Evolutionary conservation across 2,329 filamentous ascomycete genomes (phyloP), one percentile per base, ranked within the genome.

Genomic region (Arachnopeziza araneosa): DNA sequence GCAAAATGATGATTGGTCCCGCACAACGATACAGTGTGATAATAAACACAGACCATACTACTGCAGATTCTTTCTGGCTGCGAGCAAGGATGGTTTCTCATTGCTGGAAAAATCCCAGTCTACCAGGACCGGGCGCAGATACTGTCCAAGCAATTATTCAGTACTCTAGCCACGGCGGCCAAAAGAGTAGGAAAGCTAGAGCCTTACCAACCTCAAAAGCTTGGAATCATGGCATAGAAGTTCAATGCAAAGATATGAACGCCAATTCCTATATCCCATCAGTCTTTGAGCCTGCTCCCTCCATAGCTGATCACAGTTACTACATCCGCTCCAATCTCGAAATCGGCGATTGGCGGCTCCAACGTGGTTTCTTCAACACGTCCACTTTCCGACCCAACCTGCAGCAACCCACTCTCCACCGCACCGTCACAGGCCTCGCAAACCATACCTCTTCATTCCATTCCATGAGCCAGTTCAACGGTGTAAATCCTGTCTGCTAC

Each of bases 21-120:
- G 88, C 87, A 0, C 88, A 91, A 69, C 80, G 89, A 17, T 91
- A 90, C 67, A 88, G 86, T 67, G 78, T 88, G 17, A 73, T 91
- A 0, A 68, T 91, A 1, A 81, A 82, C 1, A 79, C 86, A 6
- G 85, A 86, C 68, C 80, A 82, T 54, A 78, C 80, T 1, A 76
- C 77, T 0, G 70, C 73, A 5, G 71, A 79, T 19, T 76, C 83
- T 8, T 91, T 86, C 68, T 88, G 87, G 75, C 80, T 91, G 64
- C 78, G 87, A 23, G 84, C 85, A 0, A 78, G 80, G 52, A 85
- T 87, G 81, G 74, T 84, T 26, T 82, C 77, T 7, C 78, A 81
- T 61, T 87, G 84, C 67, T 86, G 86, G 67, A 79, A 80, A 7
- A 77, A 82, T 53, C 77, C 80, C 32, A 75, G 78, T 0, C 70